Conservation (phyloP, 2,329 filamentous ascomycete genomes). For the Hymenoscyphus fructigenus region DNA sequence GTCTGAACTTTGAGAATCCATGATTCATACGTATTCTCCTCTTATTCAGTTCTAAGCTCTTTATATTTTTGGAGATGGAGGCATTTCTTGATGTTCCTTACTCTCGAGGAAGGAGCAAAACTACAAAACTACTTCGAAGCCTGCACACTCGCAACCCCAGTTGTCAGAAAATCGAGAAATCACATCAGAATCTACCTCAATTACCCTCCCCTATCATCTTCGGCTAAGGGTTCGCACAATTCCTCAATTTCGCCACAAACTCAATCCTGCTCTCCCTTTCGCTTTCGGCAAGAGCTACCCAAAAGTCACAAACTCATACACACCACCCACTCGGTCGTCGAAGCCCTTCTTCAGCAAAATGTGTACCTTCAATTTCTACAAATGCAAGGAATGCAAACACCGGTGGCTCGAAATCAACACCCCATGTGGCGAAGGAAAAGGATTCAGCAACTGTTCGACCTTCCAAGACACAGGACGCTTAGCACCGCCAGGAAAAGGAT, state of each 20-base stretch:
- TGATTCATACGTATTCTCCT: neutral
- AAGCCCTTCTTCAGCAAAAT: neutral
- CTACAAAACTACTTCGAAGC: no score
- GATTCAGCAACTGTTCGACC: constrained; percentile 20
- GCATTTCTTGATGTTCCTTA: neutral
- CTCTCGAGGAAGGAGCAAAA: no score
- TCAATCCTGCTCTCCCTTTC: neutral
- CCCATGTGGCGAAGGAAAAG: constrained; percentile 18
- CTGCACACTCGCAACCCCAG: no score
- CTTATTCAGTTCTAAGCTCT: neutral
- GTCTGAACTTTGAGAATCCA: neutral
- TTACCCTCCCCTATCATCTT: neutral
- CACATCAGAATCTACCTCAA: neutral
- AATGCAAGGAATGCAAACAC: constrained; percentile 16
- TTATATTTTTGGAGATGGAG: neutral
- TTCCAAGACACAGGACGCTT: constrained; percentile 11
- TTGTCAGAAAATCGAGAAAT: no score
- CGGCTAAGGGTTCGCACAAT: neutral
- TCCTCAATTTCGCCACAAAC: neutral
- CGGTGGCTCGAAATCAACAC: constrained; percentile 18
- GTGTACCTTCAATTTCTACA: constrained; percentile 12
- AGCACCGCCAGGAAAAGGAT: neutral
- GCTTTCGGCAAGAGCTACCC: neutral
- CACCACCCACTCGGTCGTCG: neutral
- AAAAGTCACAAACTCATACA: neutral